phyloP scores from a whole-genome alignment of 2,329 filamentous ascomycete genomes.

The Canariomyces notabilis region DNA sequence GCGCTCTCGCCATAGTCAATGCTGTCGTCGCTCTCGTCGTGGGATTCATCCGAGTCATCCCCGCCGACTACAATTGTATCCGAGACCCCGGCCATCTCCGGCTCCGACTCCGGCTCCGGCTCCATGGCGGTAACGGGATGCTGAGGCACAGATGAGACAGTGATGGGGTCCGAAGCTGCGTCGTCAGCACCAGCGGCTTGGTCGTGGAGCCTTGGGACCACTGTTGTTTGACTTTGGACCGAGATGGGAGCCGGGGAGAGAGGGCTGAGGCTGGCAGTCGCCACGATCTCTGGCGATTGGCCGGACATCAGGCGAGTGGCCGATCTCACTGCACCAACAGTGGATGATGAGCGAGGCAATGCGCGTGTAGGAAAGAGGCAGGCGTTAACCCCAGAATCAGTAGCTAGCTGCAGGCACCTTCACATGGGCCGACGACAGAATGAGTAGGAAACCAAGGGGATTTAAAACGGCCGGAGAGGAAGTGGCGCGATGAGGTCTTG shows the following conservation, averaged over 20 bases:
- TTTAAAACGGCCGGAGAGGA: not conserved
- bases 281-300: slow-evolving; percentile 44
- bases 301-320: slow-evolving; percentile 40
- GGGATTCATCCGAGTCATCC: slow-evolving; percentile 32
- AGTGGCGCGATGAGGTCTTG: not conserved
- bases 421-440: slow-evolving; percentile 3
- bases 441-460: slow-evolving; percentile 1
- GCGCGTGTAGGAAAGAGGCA: not conserved
- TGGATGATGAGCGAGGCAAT: not conserved
- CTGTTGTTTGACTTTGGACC: slow-evolving; percentile 42
- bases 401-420: not conserved
- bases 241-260: slow-evolving; percentile 43
- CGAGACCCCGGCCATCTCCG: slow-evolving; percentile 22
- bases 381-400: not conserved
- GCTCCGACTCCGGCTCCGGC: slow-evolving; percentile 20
- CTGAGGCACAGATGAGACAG: slow-evolving; percentile 27
- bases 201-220: slow-evolving; percentile 48
- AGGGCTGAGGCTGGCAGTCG: slow-evolving; percentile 48
- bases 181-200: slow-evolving; percentile 47
- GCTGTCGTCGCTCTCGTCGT: slow-evolving; percentile 39
- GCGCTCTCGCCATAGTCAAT: slow-evolving; percentile 43
- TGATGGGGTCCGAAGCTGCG: slow-evolving; percentile 28
- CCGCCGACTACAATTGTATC: slow-evolving; percentile 31
- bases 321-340: not conserved
- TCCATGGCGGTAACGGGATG: slow-evolving; percentile 21